Percentiles rank a stretch among this genome's conserved stretches.
These are phyloP conservation scores for Apiospora sp. DNA, from an alignment of 2,329 filamentous ascomycete species.

Conservation along the genomic window DNA sequence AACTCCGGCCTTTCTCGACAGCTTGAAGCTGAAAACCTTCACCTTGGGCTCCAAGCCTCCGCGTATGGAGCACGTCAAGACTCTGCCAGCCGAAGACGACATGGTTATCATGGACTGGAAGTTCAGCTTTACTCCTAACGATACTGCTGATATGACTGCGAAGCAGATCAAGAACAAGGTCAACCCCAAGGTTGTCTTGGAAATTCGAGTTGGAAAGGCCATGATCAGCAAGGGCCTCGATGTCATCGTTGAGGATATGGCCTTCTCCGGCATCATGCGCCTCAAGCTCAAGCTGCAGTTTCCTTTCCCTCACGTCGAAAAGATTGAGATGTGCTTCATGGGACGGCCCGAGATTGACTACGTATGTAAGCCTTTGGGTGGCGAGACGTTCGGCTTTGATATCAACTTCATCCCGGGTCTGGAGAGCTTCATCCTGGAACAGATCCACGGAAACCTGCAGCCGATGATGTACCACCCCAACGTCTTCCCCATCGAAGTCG, in stretches of 20 bases:
- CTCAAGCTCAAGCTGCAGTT: slow-evolving; percentile 98
- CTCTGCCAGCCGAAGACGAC: slow-evolving; percentile 93
- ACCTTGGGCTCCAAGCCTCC: slow-evolving; percentile 94
- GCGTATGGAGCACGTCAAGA: slow-evolving; percentile 96
- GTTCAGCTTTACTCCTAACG: slow-evolving; percentile 98
- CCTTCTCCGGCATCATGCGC: slow-evolving; percentile 93
- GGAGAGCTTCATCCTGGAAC: slow-evolving; percentile 91
- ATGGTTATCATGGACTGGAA: slow-evolving; percentile 99
- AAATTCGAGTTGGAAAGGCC: slow-evolving; percentile 93
- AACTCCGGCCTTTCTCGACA: slow-evolving; percentile 92
- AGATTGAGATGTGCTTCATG: slow-evolving; percentile 93
- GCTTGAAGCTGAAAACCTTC: slow-evolving; percentile 91
- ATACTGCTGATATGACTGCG: slow-evolving; percentile 88
- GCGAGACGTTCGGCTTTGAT: slow-evolving; percentile 94
- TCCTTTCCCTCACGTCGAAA: slow-evolving; percentile 93
- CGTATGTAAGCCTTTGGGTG: slow-evolving; percentile 95
- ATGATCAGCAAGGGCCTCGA: slow-evolving; percentile 97
- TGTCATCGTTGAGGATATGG: slow-evolving; percentile 97
- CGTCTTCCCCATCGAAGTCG: slow-evolving; percentile 97
- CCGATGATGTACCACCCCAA: slow-evolving; percentile 99
- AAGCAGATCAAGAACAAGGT: slow-evolving; percentile 93
- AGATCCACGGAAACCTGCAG: slow-evolving; percentile 90
- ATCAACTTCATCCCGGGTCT: slow-evolving; percentile 99
- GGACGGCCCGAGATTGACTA: slow-evolving; percentile 92
- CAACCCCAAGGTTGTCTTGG: slow-evolving; percentile 95